Evolutionary conservation across 805 yeast species (phyloP).

Genomic region (Myxozyma nipponensis): DNA sequence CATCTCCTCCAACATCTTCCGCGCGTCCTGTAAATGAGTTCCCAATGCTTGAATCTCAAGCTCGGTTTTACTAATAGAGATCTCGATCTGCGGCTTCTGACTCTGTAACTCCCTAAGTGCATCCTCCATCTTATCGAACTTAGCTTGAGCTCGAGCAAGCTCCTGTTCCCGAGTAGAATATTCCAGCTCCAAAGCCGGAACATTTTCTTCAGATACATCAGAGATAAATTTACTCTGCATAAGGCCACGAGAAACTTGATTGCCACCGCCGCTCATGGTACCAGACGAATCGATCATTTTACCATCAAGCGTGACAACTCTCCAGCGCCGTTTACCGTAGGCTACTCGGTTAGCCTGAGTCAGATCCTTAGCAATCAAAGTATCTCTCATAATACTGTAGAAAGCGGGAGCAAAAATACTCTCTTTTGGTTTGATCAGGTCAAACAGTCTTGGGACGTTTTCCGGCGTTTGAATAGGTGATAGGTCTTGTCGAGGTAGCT

Average conservation of each 20-base stretch:
- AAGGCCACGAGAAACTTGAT: constrained; percentile 59
- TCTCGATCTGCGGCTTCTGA: constrained; percentile 66
- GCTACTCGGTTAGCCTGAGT: constrained; percentile 85
- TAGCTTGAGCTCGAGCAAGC: constrained; percentile 40
- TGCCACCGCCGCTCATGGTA: constrained; percentile 96
- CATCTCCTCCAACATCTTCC: constrained; percentile 44
- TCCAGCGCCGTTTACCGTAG: constrained; percentile 70
- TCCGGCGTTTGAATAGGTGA: constrained; percentile 64
- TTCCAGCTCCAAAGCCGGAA: constrained; percentile 51
- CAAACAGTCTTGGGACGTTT: constrained; percentile 76
- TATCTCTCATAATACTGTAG: constrained; percentile 79
- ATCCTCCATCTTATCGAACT: constrained; percentile 50
- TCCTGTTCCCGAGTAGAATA: constrained; percentile 51
- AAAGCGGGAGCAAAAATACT: constrained; percentile 78
- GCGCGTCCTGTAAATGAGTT: constrained; percentile 50
- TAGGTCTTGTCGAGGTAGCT: constrained; percentile 61
- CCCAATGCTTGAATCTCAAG: constrained; percentile 63
- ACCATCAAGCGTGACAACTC: constrained; percentile 92
- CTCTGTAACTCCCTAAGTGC: constrained; percentile 58
- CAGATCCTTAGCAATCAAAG: constrained; percentile 77
- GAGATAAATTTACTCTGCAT: constrained; percentile 52
- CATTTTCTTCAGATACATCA: constrained; percentile 54
- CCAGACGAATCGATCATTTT: constrained; percentile 89
- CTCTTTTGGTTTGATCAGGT: constrained; percentile 66
- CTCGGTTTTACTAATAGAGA: constrained; percentile 52